A percentile compares a stretch with the other conserved stretches of the same genome.
Evolutionary conservation across 495 filamentous ascomycete genomes (phyloP).

Genomic region (Podospora bellae-mahoneyi): DNA sequence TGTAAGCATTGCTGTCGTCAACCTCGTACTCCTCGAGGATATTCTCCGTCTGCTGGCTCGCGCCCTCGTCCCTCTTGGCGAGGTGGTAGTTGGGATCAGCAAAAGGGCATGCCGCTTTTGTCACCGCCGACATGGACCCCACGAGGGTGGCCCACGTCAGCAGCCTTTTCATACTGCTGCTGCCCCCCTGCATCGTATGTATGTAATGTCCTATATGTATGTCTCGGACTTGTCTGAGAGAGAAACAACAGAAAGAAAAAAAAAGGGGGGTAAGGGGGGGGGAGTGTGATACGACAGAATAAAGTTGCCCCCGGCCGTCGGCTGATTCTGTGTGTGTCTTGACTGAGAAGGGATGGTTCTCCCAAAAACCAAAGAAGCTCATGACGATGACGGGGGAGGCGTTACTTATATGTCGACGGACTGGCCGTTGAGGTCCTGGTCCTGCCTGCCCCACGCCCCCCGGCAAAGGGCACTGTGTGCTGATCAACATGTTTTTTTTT

Average conservation of each 20-base stretch:
- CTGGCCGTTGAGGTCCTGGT: neutral
- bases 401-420: constrained; percentile 7
- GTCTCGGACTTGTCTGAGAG: neutral
- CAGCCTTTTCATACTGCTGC: constrained; percentile 19
- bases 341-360: neutral
- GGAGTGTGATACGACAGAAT: neutral
- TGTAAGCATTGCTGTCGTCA: constrained; percentile 58
- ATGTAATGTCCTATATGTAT: neutral
- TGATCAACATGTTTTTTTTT: constrained; percentile 1
- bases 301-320: neutral
- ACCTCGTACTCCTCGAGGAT: constrained; percentile 40
- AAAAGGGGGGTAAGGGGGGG: neutral
- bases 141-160: constrained; percentile 25
- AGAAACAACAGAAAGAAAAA: neutral
- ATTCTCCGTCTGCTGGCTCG: constrained; percentile 6
- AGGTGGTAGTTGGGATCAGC: constrained; percentile 36
- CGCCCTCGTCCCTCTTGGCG: constrained; percentile 13
- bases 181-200: constrained; percentile 3
- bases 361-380: neutral
- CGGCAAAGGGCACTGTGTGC: neutral
- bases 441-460: constrained; percentile 2
- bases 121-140: constrained; percentile 15
- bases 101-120: constrained; percentile 39
- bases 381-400: neutral
- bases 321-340: neutral